Evolutionary conservation across 768 basidiomycete genomes (phyloP).

Genomic region (Pulveroboletus ravenelii): DNA sequence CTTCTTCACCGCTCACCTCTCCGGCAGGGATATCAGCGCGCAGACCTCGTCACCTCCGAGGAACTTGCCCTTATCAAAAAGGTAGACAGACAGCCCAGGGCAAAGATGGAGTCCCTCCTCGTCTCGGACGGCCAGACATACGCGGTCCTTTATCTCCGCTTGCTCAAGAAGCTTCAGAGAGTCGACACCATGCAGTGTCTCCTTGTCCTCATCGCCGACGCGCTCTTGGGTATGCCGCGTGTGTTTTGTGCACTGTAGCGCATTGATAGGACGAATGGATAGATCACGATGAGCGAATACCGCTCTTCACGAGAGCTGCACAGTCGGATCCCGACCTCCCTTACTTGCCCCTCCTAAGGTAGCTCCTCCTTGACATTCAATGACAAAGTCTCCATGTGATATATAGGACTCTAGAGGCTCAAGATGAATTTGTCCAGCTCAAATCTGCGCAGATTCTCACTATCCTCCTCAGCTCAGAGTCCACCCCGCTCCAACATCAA

Average conservation of each 20-base stretch:
- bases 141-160: conserved; percentile 81
- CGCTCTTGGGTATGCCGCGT: conserved; percentile 62
- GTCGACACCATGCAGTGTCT: conserved; percentile 86
- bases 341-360: conserved; percentile 77
- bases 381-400: conserved; percentile 3
- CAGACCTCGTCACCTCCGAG: conserved; percentile 81
- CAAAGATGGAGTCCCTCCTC: conserved; percentile 71
- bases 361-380: not conserved
- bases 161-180: conserved; percentile 81
- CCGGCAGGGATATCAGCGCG: conserved; percentile 87
- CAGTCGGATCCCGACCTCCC: conserved; percentile 76
- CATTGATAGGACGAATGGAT: not conserved
- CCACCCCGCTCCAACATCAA: conserved; percentile 42
- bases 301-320: conserved; percentile 59
- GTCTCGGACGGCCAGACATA: conserved; percentile 81
- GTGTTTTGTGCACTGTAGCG: not conserved
- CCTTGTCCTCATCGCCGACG: conserved; percentile 84
- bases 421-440: conserved; percentile 94
- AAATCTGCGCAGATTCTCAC: conserved; percentile 87
- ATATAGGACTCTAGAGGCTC: conserved; percentile 69
- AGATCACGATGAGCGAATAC: conserved; percentile 88
- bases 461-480: conserved; percentile 66
- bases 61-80: conserved; percentile 87
- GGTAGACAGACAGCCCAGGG: conserved; percentile 75
- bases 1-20: conserved; percentile 8